Conservation (phyloP, 345 rosid species). For the Iberis pinnata region DNA sequence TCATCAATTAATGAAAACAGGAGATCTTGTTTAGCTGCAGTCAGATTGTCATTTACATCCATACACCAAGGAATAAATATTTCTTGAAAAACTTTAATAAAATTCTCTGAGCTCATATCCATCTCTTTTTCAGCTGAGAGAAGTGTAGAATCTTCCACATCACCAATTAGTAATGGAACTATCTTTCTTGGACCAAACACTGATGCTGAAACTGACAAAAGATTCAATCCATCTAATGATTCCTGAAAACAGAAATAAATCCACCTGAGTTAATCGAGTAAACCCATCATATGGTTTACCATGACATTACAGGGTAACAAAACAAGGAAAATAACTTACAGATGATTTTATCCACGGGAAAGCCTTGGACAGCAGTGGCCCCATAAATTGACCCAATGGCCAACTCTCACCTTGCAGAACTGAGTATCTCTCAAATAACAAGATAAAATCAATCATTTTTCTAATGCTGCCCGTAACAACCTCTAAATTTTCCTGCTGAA, state of each 20-base stretch:
- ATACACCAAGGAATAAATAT: slow-evolving; percentile 86
- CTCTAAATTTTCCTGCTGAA: slow-evolving; percentile 40
- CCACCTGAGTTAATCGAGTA: slow-evolving; percentile 10
- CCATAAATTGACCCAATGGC: slow-evolving; percentile 65
- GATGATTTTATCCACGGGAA: slow-evolving; percentile 64
- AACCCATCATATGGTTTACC: slow-evolving; percentile 7
- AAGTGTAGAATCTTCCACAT: slow-evolving; percentile 24
- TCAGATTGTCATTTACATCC: slow-evolving; percentile 39
- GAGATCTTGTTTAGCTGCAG: slow-evolving; percentile 57
- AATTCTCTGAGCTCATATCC: slow-evolving; percentile 38
- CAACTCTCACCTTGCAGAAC: slow-evolving; percentile 55
- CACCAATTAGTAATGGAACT: slow-evolving; percentile 35
- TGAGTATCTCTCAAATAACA: slow-evolving; percentile 40
- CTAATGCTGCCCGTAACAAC: slow-evolving; percentile 35
- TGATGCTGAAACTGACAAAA: slow-evolving; percentile 60
- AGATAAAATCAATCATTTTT: slow-evolving; percentile 51
- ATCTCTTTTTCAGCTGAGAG: slow-evolving; percentile 31
- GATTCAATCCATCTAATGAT: slow-evolving; percentile 53
- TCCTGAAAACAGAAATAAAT: slow-evolving; percentile 47
- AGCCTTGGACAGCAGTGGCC: slow-evolving; percentile 58
- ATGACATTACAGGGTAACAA: slow-evolving; percentile 10
- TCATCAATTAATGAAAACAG: slow-evolving; percentile 70
- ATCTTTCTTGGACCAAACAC: slow-evolving; percentile 73
- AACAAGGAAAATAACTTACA: slow-evolving; percentile 47
- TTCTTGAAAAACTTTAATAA: slow-evolving; percentile 51